These are phyloP conservation scores for Hura crepitans DNA, from an alignment of 441 rosid species.

Conservation along the genomic window DNA sequence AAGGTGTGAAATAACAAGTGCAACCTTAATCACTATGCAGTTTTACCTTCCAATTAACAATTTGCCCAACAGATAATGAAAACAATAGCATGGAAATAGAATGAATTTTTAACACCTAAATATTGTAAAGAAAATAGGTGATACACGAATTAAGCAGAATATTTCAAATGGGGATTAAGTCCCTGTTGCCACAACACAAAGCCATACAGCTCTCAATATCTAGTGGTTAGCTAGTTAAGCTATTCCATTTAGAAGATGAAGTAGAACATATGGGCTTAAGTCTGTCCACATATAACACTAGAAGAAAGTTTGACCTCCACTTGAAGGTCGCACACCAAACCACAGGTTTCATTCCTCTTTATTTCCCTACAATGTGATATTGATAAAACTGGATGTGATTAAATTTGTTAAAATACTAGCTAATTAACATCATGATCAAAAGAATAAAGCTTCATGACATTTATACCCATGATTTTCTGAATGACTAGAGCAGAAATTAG, in stretches of 20 bases:
- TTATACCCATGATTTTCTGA: background rate
- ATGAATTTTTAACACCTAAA: background rate
- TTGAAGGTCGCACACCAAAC: background rate
- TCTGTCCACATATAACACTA: background rate
- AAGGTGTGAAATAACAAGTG: no score
- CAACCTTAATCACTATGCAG: background rate
- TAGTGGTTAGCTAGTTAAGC: background rate
- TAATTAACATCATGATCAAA: background rate
- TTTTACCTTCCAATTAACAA: background rate
- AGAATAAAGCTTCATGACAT: background rate
- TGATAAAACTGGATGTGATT: background rate
- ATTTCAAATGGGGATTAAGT: background rate
- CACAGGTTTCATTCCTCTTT: background rate
- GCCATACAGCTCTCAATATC: background rate
- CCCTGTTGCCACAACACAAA: background rate
- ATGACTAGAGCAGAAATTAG: background rate
- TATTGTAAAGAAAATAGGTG: background rate
- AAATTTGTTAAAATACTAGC: background rate
- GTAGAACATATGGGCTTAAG: background rate
- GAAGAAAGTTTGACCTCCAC: background rate
- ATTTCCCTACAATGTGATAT: background rate
- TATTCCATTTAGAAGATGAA: background rate
- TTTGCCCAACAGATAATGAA: background rate
- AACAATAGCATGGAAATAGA: background rate
- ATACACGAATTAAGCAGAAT: background rate